A percentile compares a stretch with the other conserved stretches of the same genome.
Evolutionary conservation across 1,284 basidiomycete species (phyloP).

Genomic region (Marasmius tenuissimus): DNA sequence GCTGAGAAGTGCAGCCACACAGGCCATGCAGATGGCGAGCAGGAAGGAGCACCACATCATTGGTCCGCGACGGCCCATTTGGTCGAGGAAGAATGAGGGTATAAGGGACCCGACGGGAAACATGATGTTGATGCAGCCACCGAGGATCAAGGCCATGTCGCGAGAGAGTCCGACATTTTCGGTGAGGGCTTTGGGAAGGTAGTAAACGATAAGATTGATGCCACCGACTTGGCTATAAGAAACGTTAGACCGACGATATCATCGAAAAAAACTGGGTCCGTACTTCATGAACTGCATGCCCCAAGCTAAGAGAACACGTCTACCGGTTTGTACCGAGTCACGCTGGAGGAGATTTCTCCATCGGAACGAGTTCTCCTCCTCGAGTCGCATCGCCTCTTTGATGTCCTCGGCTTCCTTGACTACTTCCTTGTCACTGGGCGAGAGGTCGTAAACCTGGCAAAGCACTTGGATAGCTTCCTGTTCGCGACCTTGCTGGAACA

Average conservation of each 20-base stretch:
- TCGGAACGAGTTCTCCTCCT: constrained; percentile 1
- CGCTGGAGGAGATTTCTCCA: constrained; percentile 5
- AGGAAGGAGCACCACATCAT: constrained; percentile 6
- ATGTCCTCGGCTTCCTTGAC: constrained; percentile 1
- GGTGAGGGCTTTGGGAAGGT: constrained; percentile 6
- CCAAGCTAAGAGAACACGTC: constrained; percentile 9
- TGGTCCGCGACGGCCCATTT: constrained; percentile 4
- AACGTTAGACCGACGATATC: not conserved
- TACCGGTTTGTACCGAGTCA: constrained; percentile 5
- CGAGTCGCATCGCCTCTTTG: constrained; percentile 5
- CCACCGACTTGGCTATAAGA: constrained; percentile 6
- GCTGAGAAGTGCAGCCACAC: constrained; percentile 4
- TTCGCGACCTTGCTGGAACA: constrained; percentile 4
- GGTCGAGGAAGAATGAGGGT: constrained; percentile 8
- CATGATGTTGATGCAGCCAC: constrained; percentile 11
- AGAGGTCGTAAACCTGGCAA: constrained; percentile 1
- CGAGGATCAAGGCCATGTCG: constrained; percentile 3
- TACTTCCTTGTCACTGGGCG: not conserved
- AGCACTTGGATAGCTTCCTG: constrained; percentile 5
- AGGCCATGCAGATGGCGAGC: constrained; percentile 4
- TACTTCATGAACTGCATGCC: constrained; percentile 12
- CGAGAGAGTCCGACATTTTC: constrained; percentile 3
- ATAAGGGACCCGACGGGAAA: constrained; percentile 8
- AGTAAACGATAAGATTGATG: constrained; percentile 10
- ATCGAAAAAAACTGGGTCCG: not conserved